These are phyloP conservation scores for Fusarium oligoseptatum DNA, from an alignment of 2,329 filamentous ascomycete genomes.

Conservation along the genomic window DNA sequence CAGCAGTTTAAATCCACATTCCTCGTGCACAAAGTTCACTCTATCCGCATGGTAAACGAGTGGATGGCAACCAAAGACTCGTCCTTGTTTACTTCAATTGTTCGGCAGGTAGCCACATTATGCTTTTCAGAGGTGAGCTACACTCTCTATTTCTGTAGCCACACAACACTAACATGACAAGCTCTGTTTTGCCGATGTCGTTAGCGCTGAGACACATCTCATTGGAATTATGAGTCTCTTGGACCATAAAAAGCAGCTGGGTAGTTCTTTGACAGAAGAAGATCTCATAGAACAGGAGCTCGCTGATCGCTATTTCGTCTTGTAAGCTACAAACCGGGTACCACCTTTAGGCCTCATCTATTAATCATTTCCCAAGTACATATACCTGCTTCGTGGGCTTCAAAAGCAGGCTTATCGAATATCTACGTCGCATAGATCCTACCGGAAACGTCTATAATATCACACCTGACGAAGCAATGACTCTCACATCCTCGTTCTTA, in stretches of 20 bases:
- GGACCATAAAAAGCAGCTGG: background rate
- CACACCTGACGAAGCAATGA: background rate
- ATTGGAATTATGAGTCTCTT: background rate
- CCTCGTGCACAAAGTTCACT: conserved; percentile 1
- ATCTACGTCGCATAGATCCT: background rate
- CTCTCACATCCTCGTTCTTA: background rate
- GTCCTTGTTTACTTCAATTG: background rate
- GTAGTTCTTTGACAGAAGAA: background rate
- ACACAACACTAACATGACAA: background rate
- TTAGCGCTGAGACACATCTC: background rate
- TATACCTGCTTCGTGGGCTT: background rate
- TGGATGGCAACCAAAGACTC: background rate
- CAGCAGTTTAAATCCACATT: background rate
- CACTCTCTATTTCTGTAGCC: background rate
- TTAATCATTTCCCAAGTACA: background rate
- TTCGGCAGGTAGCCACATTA: background rate
- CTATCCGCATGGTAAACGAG: background rate
- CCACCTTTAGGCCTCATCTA: background rate
- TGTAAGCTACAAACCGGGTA: background rate
- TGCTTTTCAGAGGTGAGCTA: conserved; percentile 4
- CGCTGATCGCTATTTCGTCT: background rate
- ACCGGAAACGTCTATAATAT: background rate
- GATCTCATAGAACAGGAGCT: background rate
- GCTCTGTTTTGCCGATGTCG: background rate
- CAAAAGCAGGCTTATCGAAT: background rate